Conservation (phyloP, 2,329 filamentous ascomycete genomes). For the Colletotrichum tamarilloi region DNA sequence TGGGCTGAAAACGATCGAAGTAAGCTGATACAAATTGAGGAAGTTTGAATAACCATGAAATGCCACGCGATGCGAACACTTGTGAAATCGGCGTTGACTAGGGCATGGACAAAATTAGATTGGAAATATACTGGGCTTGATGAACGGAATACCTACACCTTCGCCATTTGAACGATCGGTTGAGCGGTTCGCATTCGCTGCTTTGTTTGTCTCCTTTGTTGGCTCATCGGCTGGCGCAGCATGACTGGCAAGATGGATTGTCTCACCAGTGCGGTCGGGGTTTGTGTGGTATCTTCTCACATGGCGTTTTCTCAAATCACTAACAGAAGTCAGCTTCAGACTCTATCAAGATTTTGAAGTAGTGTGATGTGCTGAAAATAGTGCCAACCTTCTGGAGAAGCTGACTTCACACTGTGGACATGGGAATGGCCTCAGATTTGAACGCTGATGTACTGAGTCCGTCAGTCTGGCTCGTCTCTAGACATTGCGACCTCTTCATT, state of each 20-base stretch:
- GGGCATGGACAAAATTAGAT: not conserved
- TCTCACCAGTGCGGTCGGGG: not conserved
- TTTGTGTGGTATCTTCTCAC: not conserved
- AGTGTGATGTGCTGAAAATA: not conserved
- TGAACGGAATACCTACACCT: too few relatives aligned
- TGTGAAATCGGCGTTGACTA: not conserved
- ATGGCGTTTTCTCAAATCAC: not conserved
- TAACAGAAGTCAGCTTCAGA: not conserved
- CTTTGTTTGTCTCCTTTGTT: too few relatives aligned
- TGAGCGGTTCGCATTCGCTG: too few relatives aligned
- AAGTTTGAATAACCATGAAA: slow-evolving; percentile 13
- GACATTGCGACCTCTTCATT: too few relatives aligned
- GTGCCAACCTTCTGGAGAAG: slow-evolving; percentile 1
- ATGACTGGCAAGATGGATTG: not conserved
- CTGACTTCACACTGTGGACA: slow-evolving; percentile 5
- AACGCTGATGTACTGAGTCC: not conserved
- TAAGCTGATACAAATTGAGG: slow-evolving; percentile 2
- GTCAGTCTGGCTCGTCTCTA: too few relatives aligned
- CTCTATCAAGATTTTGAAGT: not conserved
- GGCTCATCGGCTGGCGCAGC: too few relatives aligned
- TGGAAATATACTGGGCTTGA: too few relatives aligned
- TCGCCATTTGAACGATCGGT: too few relatives aligned
- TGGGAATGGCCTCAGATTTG: slow-evolving; percentile 3
- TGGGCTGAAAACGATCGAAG: slow-evolving; percentile 1
- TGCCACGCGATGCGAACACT: not conserved